Evolutionary conservation across 73 alveolate genomes (phyloP).

Genomic region (Blepharisma japonicum): DNA sequence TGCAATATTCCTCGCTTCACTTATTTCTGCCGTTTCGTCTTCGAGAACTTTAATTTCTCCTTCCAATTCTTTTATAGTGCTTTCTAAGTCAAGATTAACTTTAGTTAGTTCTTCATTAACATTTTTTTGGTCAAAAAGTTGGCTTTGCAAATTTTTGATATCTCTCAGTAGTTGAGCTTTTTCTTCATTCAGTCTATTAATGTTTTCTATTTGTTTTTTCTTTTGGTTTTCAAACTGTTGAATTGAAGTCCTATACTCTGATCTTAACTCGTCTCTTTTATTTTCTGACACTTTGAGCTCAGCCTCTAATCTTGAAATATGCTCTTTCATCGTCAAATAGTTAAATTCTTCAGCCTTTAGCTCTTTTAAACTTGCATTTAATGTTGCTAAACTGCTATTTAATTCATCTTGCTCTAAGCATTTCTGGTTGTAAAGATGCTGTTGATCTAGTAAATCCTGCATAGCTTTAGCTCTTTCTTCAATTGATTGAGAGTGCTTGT

Average conservation of each 20-base stretch:
- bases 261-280: not conserved
- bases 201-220: not conserved
- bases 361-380: slow-evolving; percentile 13
- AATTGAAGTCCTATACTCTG: not conserved
- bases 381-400: not conserved
- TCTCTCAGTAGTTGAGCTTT: not conserved
- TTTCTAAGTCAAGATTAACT: slow-evolving; percentile 6
- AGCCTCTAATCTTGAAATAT: not conserved
- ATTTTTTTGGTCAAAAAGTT: not conserved
- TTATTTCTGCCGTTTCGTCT: not conserved
- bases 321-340: slow-evolving; percentile 19
- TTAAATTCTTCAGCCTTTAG: slow-evolving; percentile 20
- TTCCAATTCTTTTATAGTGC: not conserved
- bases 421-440: slow-evolving; percentile 19
- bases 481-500: not conserved
- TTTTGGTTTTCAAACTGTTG: not conserved
- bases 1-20: not conserved
- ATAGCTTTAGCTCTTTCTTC: slow-evolving; percentile 25
- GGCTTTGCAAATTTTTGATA: not conserved
- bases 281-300: not conserved
- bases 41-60: not conserved
- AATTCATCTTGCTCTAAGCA: slow-evolving; percentile 15
- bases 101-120: not conserved
- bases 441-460: not conserved
- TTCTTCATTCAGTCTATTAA: not conserved